A percentile compares a stretch with the other conserved stretches of the same genome.
Conservation (phyloP, 83 land plant species). For the Larix sibirica region DNA sequence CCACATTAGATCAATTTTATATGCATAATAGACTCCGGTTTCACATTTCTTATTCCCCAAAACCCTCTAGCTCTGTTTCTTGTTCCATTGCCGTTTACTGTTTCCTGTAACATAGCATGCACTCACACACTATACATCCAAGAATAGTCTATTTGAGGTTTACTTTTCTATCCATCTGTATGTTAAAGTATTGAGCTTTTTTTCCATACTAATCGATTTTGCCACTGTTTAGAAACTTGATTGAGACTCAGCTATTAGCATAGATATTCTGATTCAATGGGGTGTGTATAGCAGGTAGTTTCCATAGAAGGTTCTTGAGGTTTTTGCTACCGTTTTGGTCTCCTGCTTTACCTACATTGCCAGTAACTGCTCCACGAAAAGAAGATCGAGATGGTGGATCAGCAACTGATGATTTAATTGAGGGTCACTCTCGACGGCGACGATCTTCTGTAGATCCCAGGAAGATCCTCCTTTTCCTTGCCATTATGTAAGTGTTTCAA, state of each 20-base stretch:
- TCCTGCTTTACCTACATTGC: conserved; percentile 66
- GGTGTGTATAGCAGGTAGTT: conserved; percentile 42
- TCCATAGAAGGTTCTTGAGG: conserved; percentile 64
- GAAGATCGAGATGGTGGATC: conserved; percentile 39
- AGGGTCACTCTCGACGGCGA: conserved; percentile 55
- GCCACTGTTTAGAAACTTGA: not conserved
- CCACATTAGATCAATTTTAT: too few species aligned
- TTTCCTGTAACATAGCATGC: too few species aligned
- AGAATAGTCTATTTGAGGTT: not conserved
- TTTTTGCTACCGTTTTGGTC: conserved; percentile 83
- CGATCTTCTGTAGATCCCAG: conserved; percentile 78
- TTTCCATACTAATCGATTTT: not conserved
- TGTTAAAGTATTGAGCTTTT: too few species aligned
- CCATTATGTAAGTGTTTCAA: conserved; percentile 50
- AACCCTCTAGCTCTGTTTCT: too few species aligned
- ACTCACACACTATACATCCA: too few species aligned
- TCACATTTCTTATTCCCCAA: too few species aligned
- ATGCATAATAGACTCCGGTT: too few species aligned
- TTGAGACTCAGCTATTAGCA: not conserved
- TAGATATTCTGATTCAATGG: not conserved
- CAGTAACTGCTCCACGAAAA: conserved; percentile 74
- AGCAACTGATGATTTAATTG: conserved; percentile 45
- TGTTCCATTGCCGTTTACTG: too few species aligned
- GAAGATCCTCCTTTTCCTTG: conserved; percentile 61
- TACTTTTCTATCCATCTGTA: not conserved